These are phyloP conservation scores for Casuarina glauca DNA, from an alignment of 306 rosid species.

Conservation along the genomic window DNA sequence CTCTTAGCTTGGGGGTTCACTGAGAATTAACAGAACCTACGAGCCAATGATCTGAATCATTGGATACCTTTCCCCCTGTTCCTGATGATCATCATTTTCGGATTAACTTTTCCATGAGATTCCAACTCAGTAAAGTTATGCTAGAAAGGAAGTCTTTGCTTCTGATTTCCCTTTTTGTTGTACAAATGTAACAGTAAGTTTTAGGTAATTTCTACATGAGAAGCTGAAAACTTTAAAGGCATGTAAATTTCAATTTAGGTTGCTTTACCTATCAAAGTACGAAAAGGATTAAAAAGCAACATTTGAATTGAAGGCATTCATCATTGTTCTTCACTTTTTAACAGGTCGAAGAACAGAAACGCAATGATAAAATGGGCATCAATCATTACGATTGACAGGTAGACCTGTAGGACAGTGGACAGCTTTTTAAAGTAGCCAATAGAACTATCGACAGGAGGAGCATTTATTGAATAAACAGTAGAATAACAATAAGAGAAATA, in stretches of 20 bases:
- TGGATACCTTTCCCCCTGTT: neutral
- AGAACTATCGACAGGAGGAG: no score
- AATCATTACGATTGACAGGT: no score
- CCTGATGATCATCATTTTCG: neutral
- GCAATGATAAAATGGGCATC: neutral
- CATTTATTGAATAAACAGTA: no score
- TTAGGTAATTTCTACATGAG: neutral
- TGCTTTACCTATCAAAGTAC: neutral
- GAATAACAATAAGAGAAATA: no score
- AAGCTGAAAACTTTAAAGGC: neutral
- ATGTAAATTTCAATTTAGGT: neutral
- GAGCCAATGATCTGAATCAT: constrained; percentile 19
- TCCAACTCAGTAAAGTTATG: no score
- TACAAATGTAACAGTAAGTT: no score
- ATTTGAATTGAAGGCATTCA: neutral
- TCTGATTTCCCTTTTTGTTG: no score
- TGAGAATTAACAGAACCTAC: constrained; percentile 54
- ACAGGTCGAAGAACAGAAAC: neutral
- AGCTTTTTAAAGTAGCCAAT: no score
- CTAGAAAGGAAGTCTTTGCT: no score
- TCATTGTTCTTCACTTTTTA: neutral
- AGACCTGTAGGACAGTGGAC: no score
- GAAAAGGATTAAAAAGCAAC: neutral
- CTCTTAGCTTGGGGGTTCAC: constrained; percentile 88
- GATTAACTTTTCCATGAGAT: neutral